Base-by-base conservation (phyloP, 441 rosid species). In the Lepidium campestre region DNA sequence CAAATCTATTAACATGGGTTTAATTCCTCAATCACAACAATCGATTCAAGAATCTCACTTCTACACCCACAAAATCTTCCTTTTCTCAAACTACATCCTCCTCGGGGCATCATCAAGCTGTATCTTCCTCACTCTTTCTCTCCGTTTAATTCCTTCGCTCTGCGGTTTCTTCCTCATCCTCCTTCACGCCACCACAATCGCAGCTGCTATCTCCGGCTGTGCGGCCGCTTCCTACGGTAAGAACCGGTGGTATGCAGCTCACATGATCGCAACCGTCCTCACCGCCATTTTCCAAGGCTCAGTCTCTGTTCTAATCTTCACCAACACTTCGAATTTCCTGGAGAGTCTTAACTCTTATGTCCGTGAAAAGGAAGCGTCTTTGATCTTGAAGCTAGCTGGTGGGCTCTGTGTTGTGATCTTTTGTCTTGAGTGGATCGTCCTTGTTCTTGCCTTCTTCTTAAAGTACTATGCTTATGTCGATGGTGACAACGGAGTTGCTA, bases 281-380 rank as follows among this genome's bases (percentile, higher is more conserved):
- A 79, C 97, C 0, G 97, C 93, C 2, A 91, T 89, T 10, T 91
- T 91, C 76, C 94, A 94, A 53, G 97, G 99, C 0, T 89, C 97
- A 0, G 85, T 91, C 3, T 82, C 96, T 0, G 91, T 93, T 11
- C 67, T 91, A 47, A 82, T 91, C 52, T 85, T 89, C 70, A 85
- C 91, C 1, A 83, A 85, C 62, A 88, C 96, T 0, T 63, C 74
- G 3, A 80, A 83, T 15, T 88, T 94, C 57, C 78, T 94, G 0
- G 83, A 79, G 41, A 70, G 80, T 44, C 74, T 89, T 57, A 91
- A 82, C 80, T 81, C 96, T 4, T 89, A 91, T 49, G 96, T 88
- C 15, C 75, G 91, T 49, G 96, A 91, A 53, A 95, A 86, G 56
- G 99, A 94, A 48, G 97, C 79, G 0, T 78, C 74, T 7, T 71